These are phyloP conservation scores for Stropharia rugosoannulata DNA, from an alignment of 768 basidiomycete species.

Conservation along the genomic window DNA sequence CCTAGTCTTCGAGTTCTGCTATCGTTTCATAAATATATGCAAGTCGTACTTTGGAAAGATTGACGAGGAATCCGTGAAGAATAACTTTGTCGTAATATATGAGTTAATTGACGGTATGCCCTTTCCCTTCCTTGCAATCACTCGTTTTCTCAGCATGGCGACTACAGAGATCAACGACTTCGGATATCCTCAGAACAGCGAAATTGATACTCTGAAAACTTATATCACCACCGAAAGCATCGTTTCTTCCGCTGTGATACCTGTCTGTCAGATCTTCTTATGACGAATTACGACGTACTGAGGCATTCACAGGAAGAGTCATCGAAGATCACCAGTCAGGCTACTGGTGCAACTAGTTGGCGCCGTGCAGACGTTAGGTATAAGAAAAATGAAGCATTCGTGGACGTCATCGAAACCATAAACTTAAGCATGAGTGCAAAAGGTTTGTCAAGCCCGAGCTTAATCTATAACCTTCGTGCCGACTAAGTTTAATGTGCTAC, in stretches of 20 bases:
- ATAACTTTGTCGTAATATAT: constrained; percentile 98
- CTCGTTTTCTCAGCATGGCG: neutral
- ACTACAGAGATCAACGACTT: constrained; percentile 90
- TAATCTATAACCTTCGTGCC: neutral
- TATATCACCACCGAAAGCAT: constrained; percentile 99
- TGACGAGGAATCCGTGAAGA: constrained; percentile 97
- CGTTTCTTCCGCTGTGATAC: constrained; percentile 79
- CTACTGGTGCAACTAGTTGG: constrained; percentile 97
- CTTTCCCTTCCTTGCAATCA: neutral
- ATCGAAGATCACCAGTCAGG: constrained; percentile 95
- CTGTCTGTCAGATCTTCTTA: constrained; percentile 45
- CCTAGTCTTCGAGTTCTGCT: constrained; percentile 96
- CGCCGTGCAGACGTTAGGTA: constrained; percentile 94
- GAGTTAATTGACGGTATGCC: constrained; percentile 92
- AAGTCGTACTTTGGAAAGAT: constrained; percentile 98
- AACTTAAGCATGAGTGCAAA: constrained; percentile 98
- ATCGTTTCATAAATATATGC: constrained; percentile 92
- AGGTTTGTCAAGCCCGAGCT: constrained; percentile 45
- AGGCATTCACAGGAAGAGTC: constrained; percentile 77
- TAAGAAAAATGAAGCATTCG: constrained; percentile 99
- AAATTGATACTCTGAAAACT: constrained; percentile 94
- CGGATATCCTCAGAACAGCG: constrained; percentile 98
- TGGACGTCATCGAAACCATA: constrained; percentile 98
- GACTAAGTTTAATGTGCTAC: neutral
- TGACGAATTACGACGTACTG: neutral